These are phyloP conservation scores for Phylloporus sp. DNA, from an alignment of 768 basidiomycete species.

Conservation along the genomic window DNA sequence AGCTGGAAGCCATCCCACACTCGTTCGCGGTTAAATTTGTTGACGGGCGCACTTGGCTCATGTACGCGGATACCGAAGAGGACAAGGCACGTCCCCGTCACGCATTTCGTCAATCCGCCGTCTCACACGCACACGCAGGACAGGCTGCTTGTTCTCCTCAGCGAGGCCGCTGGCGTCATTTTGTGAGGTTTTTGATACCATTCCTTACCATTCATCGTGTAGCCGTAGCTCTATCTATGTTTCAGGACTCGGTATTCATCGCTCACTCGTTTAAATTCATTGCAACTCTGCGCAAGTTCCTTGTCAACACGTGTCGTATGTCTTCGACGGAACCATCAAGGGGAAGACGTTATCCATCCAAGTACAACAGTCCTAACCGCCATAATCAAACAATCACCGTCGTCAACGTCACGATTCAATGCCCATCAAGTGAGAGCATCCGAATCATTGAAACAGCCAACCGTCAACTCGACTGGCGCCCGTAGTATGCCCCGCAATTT, in stretches of 20 bases:
- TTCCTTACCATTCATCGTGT: constrained; percentile 10
- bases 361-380: too few relatives aligned
- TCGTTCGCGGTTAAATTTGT: constrained; percentile 64
- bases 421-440: too few relatives aligned
- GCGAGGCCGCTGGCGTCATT: constrained; percentile 28
- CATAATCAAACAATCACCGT: too few relatives aligned
- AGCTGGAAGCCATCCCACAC: constrained; percentile 57
- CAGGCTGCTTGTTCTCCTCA: constrained; percentile 25
- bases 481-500: too few relatives aligned
- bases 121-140: constrained; percentile 17
- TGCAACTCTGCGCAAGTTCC: background rate
- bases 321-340: background rate
- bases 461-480: too few relatives aligned
- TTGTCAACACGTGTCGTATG: background rate
- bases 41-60: constrained; percentile 46
- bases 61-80: constrained; percentile 58
- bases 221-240: constrained; percentile 14
- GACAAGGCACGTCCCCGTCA: constrained; percentile 45
- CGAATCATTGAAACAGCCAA: too few relatives aligned
- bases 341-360: too few relatives aligned
- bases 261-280: constrained; percentile 7
- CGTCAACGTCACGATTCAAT: too few relatives aligned
- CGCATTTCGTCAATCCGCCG: background rate
- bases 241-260: constrained; percentile 8
- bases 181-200: constrained; percentile 19